Conservation (phyloP, 495 filamentous ascomycete species). For the Talaromyces adpressus region DNA sequence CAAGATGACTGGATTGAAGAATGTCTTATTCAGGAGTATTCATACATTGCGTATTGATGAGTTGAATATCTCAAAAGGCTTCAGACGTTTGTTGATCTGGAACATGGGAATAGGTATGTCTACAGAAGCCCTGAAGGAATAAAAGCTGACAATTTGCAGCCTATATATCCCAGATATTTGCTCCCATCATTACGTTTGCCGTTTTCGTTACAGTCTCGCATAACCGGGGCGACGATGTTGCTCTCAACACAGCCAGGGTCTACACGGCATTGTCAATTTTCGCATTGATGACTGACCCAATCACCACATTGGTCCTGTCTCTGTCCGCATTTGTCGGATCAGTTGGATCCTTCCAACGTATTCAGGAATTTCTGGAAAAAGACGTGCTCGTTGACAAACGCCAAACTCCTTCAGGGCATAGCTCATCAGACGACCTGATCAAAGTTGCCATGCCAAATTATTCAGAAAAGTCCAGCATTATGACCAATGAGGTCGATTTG, state of each 20-base stretch:
- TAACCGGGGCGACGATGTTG: constrained; percentile 32
- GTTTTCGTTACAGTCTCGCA: constrained; percentile 44
- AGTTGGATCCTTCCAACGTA: constrained; percentile 50
- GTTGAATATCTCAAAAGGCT: constrained; percentile 45
- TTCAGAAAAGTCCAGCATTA: constrained; percentile 6
- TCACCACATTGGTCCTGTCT: constrained; percentile 48
- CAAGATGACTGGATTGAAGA: constrained; percentile 46
- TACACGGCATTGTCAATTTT: constrained; percentile 59
- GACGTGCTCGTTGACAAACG: constrained; percentile 23
- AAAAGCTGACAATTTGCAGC: constrained; percentile 16
- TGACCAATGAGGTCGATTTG: background rate
- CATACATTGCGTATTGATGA: constrained; percentile 50
- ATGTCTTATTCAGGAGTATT: constrained; percentile 27
- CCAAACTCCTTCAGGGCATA: background rate
- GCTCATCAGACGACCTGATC: constrained; percentile 2
- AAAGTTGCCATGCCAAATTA: background rate
- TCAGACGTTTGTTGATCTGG: constrained; percentile 47
- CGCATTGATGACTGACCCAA: constrained; percentile 48
- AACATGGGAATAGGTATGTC: constrained; percentile 43
- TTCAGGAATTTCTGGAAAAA: constrained; percentile 51
- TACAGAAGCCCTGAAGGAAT: background rate
- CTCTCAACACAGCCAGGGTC: constrained; percentile 41
- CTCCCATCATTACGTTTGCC: constrained; percentile 45
- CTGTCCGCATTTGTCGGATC: constrained; percentile 46
- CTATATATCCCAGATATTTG: constrained; percentile 44